phyloP scores from a whole-genome alignment of 1,139 yeast genomes.

The Debaryomycetaceae sp. region DNA sequence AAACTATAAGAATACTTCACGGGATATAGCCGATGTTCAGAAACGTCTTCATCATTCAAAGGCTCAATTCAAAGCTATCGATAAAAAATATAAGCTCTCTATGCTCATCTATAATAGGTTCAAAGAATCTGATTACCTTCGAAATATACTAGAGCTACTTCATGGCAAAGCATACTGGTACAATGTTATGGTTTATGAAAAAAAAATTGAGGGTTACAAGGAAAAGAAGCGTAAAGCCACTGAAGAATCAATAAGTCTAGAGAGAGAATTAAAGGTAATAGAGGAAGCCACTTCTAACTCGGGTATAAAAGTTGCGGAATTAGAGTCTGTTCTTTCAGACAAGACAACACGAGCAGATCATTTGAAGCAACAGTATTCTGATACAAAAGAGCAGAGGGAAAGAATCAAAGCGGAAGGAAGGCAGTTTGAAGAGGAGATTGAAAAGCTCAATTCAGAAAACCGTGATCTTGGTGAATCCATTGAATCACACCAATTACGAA shows the following conservation, averaged over 20 bases:
- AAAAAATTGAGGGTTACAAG: conserved; percentile 18
- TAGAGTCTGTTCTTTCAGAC: neutral
- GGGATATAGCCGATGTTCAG: conserved; percentile 37
- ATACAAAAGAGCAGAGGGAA: conserved; percentile 17
- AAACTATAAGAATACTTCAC: conserved; percentile 43
- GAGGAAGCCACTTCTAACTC: neutral
- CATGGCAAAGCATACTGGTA: conserved; percentile 69
- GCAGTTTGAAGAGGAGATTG: conserved; percentile 8
- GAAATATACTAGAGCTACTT: conserved; percentile 39
- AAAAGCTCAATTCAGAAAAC: conserved; percentile 21
- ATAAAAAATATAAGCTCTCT: conserved; percentile 31
- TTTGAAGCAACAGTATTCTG: conserved; percentile 8
- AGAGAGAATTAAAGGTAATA: neutral
- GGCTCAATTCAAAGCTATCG: conserved; percentile 22
- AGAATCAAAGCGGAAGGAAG: conserved; percentile 15
- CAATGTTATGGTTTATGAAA: conserved; percentile 41
- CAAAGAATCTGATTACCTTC: conserved; percentile 39
- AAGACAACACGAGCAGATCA: conserved; percentile 5
- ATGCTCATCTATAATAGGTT: conserved; percentile 35
- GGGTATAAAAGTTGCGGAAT: neutral
- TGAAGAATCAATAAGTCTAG: conserved; percentile 1
- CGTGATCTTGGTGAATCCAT: conserved; percentile 24
- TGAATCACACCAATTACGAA: conserved; percentile 11
- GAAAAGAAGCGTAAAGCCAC: conserved; percentile 18
- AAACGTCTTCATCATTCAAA: conserved; percentile 33